Evolutionary conservation across 73 alveolate genomes (phyloP).

Genomic region (Paramecium octaurelia): DNA sequence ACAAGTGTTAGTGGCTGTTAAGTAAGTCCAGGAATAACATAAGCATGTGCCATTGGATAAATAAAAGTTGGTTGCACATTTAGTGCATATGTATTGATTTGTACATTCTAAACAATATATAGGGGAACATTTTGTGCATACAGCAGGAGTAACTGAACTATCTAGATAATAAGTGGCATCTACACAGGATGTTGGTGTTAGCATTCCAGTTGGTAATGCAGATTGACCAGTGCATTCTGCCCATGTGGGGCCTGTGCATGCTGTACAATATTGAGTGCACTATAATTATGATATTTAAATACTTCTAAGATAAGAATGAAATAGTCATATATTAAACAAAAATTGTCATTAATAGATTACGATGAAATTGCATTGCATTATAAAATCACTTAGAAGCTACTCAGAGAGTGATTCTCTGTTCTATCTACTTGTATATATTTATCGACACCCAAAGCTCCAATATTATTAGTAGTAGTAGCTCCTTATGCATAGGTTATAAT

Average conservation of each 20-base stretch:
- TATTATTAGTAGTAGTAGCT: neutral
- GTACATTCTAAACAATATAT: neutral
- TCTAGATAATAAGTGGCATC: neutral
- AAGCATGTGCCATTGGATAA: neutral
- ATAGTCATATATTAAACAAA: neutral
- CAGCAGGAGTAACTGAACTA: neutral
- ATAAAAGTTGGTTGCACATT: neutral
- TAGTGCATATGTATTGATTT: neutral
- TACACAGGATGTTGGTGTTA: neutral
- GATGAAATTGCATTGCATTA: neutral
- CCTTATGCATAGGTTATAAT: neutral
- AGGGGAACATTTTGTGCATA: neutral
- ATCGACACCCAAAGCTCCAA: neutral
- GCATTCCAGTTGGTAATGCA: neutral
- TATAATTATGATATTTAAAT: neutral
- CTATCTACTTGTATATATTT: neutral
- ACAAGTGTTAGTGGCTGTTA: neutral
- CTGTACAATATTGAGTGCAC: neutral
- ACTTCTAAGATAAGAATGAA: neutral
- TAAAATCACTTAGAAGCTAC: neutral
- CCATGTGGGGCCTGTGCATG: neutral
- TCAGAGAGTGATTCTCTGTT: neutral
- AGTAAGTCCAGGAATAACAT: neutral
- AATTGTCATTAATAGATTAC: neutral
- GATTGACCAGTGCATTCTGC: neutral